phyloP scores from a whole-genome alignment of 1,284 basidiomycete genomes.

The Spongiforma sp. region DNA sequence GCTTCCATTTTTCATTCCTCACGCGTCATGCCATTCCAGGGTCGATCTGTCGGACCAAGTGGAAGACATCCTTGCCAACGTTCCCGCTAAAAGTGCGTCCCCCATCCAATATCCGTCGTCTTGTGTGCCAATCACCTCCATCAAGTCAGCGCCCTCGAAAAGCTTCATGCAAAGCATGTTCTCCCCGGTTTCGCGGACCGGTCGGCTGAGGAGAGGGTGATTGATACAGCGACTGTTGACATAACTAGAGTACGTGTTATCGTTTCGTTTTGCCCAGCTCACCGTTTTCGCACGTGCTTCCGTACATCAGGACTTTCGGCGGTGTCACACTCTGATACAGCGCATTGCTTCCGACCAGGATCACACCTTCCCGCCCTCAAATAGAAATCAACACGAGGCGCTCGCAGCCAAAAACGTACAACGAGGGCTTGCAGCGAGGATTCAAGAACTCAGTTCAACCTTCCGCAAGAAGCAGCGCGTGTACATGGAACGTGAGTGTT shows the following conservation, averaged over 20 bases:
- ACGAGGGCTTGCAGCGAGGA: conserved; percentile 90
- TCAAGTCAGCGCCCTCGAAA: conserved; percentile 82
- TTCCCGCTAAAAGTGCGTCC: conserved; percentile 79
- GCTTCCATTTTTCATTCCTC: conserved; percentile 12
- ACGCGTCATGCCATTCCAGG: conserved; percentile 53
- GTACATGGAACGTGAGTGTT: conserved; percentile 92
- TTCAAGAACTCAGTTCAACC: conserved; percentile 91
- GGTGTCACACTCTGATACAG: conserved; percentile 81
- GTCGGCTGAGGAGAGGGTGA: conserved; percentile 91
- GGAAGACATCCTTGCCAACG: conserved; percentile 73
- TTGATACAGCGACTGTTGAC: conserved; percentile 84
- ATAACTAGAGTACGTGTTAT: conserved; percentile 77
- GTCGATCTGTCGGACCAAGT: conserved; percentile 92
- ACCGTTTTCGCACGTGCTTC: conserved; percentile 10
- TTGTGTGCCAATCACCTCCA: conserved; percentile 19
- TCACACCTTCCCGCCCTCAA: conserved; percentile 58
- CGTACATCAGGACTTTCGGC: conserved; percentile 78
- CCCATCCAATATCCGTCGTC: conserved; percentile 19
- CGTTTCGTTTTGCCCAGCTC: conserved; percentile 24
- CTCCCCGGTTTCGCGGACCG: conserved; percentile 97
- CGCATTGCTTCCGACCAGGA: conserved; percentile 58
- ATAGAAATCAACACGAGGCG: conserved; percentile 57
- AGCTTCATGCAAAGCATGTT: conserved; percentile 94
- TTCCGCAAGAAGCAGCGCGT: conserved; percentile 98
- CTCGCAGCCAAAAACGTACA: conserved; percentile 96